phyloP scores from a whole-genome alignment of 169 alveolate species.

The Sarcocystis neurona region DNA sequence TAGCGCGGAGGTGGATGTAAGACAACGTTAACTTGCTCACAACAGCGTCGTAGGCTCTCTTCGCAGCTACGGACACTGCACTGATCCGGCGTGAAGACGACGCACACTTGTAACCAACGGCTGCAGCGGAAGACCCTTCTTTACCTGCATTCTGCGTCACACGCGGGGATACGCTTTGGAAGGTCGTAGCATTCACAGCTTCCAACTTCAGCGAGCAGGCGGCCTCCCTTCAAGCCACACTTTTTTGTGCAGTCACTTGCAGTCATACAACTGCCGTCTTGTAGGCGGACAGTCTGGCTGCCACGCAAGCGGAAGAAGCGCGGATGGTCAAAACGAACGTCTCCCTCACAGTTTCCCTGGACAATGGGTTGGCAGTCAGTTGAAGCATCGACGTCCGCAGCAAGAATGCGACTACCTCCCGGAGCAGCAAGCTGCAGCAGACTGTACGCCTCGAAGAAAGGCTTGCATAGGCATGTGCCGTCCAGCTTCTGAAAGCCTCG shows the following conservation, averaged over 20 bases:
- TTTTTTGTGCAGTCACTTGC: background rate
- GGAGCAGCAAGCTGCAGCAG: background rate
- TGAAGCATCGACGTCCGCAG: too few species aligned
- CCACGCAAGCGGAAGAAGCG: background rate
- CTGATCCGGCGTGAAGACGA: too few species aligned
- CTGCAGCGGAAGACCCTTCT: too few species aligned
- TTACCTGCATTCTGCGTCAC: constrained; percentile 9
- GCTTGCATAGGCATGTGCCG: constrained; percentile 52
- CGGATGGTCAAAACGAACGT: background rate
- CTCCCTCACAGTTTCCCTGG: background rate
- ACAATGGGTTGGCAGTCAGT: constrained; percentile 28
- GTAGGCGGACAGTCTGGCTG: background rate
- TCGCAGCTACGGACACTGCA: too few species aligned
- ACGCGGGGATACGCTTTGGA: background rate
- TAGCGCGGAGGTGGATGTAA: too few species aligned
- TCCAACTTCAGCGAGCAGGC: background rate
- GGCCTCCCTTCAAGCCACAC: background rate
- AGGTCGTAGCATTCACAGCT: background rate
- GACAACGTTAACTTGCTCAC: too few species aligned
- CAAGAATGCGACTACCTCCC: background rate
- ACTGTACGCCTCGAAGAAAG: constrained; percentile 24
- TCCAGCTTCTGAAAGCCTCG: constrained; percentile 52
- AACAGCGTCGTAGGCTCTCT: too few species aligned
- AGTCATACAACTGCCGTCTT: background rate
- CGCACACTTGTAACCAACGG: too few species aligned